Evolutionary conservation across 257 asterid genomes (phyloP).

Genomic region (Jaltomata sinuosa): DNA sequence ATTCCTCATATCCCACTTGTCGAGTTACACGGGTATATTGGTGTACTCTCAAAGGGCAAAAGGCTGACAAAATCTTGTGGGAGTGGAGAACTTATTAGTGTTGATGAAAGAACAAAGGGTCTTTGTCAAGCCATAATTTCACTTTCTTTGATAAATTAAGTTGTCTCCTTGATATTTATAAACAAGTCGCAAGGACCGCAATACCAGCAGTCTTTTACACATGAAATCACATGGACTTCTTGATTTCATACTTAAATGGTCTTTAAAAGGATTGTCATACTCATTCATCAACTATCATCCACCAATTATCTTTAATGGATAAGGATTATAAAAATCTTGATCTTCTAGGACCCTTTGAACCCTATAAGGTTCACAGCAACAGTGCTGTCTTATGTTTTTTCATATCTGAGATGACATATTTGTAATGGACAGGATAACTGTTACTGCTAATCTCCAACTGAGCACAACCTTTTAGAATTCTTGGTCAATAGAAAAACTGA

Average conservation of each 20-base stretch:
- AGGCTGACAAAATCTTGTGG: background rate
- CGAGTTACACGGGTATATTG: too few species aligned
- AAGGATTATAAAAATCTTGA: background rate
- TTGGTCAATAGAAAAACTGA: background rate
- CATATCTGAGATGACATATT: background rate
- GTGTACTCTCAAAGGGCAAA: background rate
- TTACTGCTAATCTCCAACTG: background rate
- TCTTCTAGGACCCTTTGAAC: background rate
- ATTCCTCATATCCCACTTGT: background rate
- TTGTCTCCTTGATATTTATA: constrained; percentile 2
- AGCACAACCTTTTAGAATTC: background rate
- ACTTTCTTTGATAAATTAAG: background rate
- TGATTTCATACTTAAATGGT: background rate
- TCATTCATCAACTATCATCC: background rate
- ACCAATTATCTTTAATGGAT: background rate
- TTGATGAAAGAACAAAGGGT: background rate
- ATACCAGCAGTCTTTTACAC: background rate
- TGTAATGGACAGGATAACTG: background rate
- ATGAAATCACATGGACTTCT: background rate
- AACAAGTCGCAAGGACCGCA: background rate
- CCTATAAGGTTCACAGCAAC: background rate
- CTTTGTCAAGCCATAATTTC: background rate
- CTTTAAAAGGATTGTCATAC: background rate
- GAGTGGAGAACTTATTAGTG: background rate
- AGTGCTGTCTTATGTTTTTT: background rate